These are phyloP conservation scores for Scutellaria baicalensis DNA, from an alignment of 257 asterid genomes.

Conservation along the genomic window DNA sequence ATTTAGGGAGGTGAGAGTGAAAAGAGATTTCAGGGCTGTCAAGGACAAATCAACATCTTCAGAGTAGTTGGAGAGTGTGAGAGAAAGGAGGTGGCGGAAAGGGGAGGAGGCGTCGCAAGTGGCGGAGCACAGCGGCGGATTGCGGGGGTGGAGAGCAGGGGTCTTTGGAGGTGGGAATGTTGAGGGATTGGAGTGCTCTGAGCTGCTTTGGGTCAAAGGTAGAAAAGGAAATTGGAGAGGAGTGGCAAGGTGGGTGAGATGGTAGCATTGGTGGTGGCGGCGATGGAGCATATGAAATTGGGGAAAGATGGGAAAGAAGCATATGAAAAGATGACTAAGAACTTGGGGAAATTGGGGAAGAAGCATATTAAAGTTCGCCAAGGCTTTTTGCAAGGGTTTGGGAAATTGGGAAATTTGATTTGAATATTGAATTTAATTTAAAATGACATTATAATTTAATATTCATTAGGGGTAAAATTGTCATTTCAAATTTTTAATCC, in stretches of 20 bases:
- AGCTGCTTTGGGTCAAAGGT: conserved; percentile 82
- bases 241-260: conserved; percentile 19
- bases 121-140: conserved; percentile 31
- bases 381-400: too few species aligned
- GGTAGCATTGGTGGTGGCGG: conserved; percentile 17
- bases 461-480: too few species aligned
- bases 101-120: conserved; percentile 72
- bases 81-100: conserved; percentile 74
- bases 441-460: too few species aligned
- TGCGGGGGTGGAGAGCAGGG: conserved; percentile 53
- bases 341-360: too few species aligned
- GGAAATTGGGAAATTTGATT: too few species aligned
- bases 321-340: too few species aligned
- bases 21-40: conserved; percentile 69
- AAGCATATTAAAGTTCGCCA: too few species aligned
- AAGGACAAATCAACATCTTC: conserved; percentile 57
- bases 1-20: conserved; percentile 51
- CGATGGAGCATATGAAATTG: too few species aligned
- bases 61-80: conserved; percentile 75
- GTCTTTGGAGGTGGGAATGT: conserved; percentile 56
- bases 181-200: conserved; percentile 71
- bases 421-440: too few species aligned
- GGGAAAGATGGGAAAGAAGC: too few species aligned
- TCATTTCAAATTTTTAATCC: too few species aligned
- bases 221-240: conserved; percentile 34